phyloP scores from a whole-genome alignment of 495 filamentous ascomycete species.

The Tricharina praecox region DNA sequence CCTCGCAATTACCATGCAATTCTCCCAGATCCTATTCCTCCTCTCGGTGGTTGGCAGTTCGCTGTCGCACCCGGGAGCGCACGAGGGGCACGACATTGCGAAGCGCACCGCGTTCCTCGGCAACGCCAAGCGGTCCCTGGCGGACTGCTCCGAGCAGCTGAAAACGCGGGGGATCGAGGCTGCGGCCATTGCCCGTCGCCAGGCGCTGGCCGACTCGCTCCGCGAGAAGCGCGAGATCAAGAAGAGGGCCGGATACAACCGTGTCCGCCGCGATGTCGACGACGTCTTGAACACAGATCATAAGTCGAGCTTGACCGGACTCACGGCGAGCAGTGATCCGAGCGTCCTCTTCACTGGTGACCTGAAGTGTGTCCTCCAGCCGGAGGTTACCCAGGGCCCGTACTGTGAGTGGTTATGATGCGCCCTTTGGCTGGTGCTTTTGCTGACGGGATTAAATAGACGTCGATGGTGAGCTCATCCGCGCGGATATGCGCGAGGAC shows the following conservation, averaged over 20 bases:
- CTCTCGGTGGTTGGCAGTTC: constrained; percentile 19
- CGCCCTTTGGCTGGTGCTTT: constrained; percentile 10
- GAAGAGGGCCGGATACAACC: constrained; percentile 25
- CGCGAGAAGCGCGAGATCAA: constrained; percentile 33
- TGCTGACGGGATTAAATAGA: neutral
- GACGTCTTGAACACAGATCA: constrained; percentile 27
- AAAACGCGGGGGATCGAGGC: constrained; percentile 22
- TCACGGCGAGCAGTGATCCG: constrained; percentile 28
- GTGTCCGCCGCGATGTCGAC: constrained; percentile 23
- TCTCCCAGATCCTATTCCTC: constrained; percentile 3
- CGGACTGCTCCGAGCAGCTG: constrained; percentile 26
- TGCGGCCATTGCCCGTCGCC: constrained; percentile 29
- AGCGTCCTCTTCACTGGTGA: constrained; percentile 30
- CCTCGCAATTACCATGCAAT: too few species aligned
- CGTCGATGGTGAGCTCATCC: too few species aligned
- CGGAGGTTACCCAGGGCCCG: constrained; percentile 31
- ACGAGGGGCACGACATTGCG: constrained; percentile 21
- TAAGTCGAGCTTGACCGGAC: constrained; percentile 24
- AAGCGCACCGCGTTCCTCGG: constrained; percentile 26
- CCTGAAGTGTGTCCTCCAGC: too few species aligned
- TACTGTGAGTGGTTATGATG: constrained; percentile 20
- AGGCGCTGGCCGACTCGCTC: constrained; percentile 29
- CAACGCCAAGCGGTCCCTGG: constrained; percentile 28
- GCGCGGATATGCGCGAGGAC: constrained; percentile 37
- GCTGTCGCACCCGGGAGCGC: constrained; percentile 29